These are phyloP conservation scores for Vaccinium vitisidaea DNA, from an alignment of 148 eudicot genomes.

Conservation along the genomic window DNA sequence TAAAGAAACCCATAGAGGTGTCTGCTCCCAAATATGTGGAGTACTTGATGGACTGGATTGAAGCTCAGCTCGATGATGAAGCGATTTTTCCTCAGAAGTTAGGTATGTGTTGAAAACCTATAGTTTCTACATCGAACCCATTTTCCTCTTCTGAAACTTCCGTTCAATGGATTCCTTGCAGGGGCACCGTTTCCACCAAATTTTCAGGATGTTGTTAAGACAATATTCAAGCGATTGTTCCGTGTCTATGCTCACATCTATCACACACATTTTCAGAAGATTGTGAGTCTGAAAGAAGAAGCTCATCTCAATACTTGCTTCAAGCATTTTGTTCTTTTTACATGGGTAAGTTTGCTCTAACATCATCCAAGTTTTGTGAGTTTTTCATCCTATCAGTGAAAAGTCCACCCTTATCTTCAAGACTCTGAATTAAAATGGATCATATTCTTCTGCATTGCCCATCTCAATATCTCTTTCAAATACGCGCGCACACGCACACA, in stretches of 20 bases:
- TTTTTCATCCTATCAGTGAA: not conserved
- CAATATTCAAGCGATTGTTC: constrained; percentile 41
- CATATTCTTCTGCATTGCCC: not conserved
- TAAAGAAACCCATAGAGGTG: constrained; percentile 45
- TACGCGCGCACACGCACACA: not conserved
- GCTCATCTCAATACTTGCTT: constrained; percentile 49
- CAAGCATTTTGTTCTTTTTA: constrained; percentile 46
- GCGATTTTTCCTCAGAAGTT: constrained; percentile 39
- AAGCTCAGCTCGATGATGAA: constrained; percentile 41
- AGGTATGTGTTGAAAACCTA: constrained; percentile 20
- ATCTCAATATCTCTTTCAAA: not conserved
- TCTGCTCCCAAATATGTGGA: constrained; percentile 52
- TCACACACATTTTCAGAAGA: constrained; percentile 43
- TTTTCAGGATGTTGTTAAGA: constrained; percentile 40
- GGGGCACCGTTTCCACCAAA: constrained; percentile 46
- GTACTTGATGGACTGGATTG: constrained; percentile 48
- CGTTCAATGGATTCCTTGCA: constrained; percentile 8
- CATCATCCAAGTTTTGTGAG: not conserved
- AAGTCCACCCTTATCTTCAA: not conserved
- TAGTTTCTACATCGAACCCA: not conserved
- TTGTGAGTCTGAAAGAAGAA: constrained; percentile 39
- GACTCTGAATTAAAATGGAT: not conserved
- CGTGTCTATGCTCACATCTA: constrained; percentile 51
- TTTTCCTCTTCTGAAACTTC: not conserved
- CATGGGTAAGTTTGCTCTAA: constrained; percentile 31